Base-by-base conservation (phyloP, 2,329 filamentous ascomycete genomes). In the Fusarium succisae region DNA sequence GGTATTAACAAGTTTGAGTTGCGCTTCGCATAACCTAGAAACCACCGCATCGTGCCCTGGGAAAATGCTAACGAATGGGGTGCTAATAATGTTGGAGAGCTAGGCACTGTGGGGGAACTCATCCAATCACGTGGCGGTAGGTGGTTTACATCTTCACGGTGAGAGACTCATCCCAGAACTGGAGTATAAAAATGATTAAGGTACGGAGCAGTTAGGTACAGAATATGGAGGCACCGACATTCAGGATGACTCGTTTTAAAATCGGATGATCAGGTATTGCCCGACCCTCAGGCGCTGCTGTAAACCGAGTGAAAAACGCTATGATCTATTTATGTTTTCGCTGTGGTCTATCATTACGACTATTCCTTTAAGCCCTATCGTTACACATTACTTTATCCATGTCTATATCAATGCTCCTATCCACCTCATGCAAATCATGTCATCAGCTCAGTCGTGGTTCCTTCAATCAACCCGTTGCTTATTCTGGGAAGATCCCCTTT, bases 401-500 rank as follows among this genome's bases (percentile, higher is more conserved):
- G 18, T 62, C 54, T 57, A 50, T 55, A 39, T 48, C 28, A 43
- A 44, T 47, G 15, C 10, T 58, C 22, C 58, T 10, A 39, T 50
- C 54, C 37, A 30, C 30, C 66, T 48, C 58, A 65, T 67, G 54
- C n/a, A 35, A 39, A 17, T 54, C 32, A 28, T 63, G 24, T 24
- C 55, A 50, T 70, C 43, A 44, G n/a, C 53, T 38, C 26, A 26
- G 30, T 68, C 55, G 30, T 66, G 41, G 37, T 43, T 30, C 54
- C 8, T 69, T 62, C 61, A 79, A 60, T 79, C 77, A 50, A 79
- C 76, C 12, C 77, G 63, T 38, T 58, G 69, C 54, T 79, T 79
- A 37, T 75, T 79, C 9, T 66, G 69, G 35, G 75, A 79, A 37
- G 66, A 39, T 28, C 73, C 76, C 26, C 77, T 69, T 55, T 79